Percentiles rank a stretch among this genome's conserved stretches.
phyloP scores from a whole-genome alignment of 345 rosid genomes.

The Eutrema japonicum region DNA sequence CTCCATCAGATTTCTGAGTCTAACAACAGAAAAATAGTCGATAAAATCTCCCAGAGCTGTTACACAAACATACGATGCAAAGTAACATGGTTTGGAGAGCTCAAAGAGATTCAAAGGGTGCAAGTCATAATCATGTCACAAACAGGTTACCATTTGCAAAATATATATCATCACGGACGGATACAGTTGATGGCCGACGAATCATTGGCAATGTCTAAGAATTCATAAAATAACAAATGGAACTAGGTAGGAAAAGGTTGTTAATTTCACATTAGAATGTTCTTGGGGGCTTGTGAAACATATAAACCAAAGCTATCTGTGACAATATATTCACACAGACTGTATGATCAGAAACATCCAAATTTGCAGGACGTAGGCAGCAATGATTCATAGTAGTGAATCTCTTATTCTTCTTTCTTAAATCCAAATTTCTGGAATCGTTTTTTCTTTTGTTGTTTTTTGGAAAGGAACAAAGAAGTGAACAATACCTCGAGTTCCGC shows the following conservation, averaged over 20 bases:
- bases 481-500: conserved; percentile 87
- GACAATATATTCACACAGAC: conserved; percentile 9
- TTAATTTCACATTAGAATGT: neutral
- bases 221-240: neutral
- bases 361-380: neutral
- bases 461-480: neutral
- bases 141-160: neutral
- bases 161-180: neutral
- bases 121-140: neutral
- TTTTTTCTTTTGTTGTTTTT: too few relatives aligned
- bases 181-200: neutral
- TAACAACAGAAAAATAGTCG: conserved; percentile 1
- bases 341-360: conserved; percentile 7
- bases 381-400: neutral
- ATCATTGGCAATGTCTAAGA: neutral
- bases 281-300: neutral
- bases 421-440: neutral
- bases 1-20: neutral
- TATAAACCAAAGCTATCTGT: conserved; percentile 12
- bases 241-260: neutral
- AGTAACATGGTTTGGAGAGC: neutral
- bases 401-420: neutral
- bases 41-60: neutral
- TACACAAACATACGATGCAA: neutral
- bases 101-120: neutral